phyloP scores from a whole-genome alignment of 257 asterid genomes.

The Lavandula angustifolia region DNA sequence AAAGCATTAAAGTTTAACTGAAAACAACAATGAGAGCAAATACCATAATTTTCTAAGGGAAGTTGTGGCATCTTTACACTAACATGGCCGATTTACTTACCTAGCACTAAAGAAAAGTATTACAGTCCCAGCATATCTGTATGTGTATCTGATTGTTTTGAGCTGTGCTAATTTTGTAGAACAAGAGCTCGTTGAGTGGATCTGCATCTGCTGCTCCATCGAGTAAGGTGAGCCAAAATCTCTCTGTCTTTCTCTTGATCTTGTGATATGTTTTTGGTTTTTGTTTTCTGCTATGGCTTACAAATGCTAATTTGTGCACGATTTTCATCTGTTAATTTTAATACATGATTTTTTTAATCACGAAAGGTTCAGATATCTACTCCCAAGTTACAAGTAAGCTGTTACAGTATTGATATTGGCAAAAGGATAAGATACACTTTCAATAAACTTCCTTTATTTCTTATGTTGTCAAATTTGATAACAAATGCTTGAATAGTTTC shows the following conservation, averaged over 20 bases:
- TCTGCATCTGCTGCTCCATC: constrained; percentile 55
- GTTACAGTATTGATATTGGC: too few species aligned
- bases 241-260: neutral
- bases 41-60: neutral
- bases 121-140: constrained; percentile 28
- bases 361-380: neutral
- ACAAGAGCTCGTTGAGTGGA: constrained; percentile 56
- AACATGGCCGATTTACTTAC: neutral
- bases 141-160: constrained; percentile 24
- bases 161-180: constrained; percentile 42
- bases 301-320: neutral
- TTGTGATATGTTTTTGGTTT: neutral
- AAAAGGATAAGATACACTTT: neutral
- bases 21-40: too few species aligned
- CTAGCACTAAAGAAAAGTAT: constrained; percentile 21
- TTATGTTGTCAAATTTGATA: neutral
- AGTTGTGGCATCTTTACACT: neutral
- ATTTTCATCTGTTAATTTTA: neutral
- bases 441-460: neutral
- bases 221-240: constrained; percentile 47
- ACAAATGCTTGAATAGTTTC: neutral
- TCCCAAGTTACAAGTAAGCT: neutral
- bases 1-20: too few species aligned
- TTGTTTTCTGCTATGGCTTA: neutral
- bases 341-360: neutral